phyloP scores from a whole-genome alignment of 352 stramenopile genomes.

The Globisporangium paroecandrum region DNA sequence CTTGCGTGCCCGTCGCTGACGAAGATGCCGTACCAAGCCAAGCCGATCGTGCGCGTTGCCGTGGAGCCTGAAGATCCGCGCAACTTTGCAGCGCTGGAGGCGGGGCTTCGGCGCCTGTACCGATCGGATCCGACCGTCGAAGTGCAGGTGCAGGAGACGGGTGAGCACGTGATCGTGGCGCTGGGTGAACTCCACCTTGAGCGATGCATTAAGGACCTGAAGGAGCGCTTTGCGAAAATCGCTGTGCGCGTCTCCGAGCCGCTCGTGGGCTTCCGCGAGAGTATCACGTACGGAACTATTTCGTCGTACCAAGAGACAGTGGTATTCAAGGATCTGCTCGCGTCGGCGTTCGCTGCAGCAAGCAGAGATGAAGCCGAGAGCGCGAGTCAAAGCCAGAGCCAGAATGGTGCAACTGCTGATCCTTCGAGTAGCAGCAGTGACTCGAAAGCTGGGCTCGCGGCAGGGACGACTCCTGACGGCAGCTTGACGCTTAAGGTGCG shows the following conservation, averaged over 20 bases:
- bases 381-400: background rate
- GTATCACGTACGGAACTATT: slow-evolving; percentile 56
- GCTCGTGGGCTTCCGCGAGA: slow-evolving; percentile 90
- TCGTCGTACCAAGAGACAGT: slow-evolving; percentile 64
- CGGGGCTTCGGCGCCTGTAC: slow-evolving; percentile 88
- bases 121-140: slow-evolving; percentile 92
- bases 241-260: slow-evolving; percentile 81
- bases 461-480: slow-evolving; percentile 63
- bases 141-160: slow-evolving; percentile 86
- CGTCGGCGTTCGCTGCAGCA: slow-evolving; percentile 11
- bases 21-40: slow-evolving; percentile 88
- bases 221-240: slow-evolving; percentile 85
- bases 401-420: slow-evolving; percentile 14
- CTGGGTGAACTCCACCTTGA: slow-evolving; percentile 91
- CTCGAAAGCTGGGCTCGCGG: slow-evolving; percentile 33
- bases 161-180: slow-evolving; percentile 89
- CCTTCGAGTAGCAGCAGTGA: slow-evolving; percentile 4
- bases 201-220: slow-evolving; percentile 89
- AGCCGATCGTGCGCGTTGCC: slow-evolving; percentile 90
- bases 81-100: slow-evolving; percentile 82
- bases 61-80: slow-evolving; percentile 86
- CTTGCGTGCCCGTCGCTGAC: slow-evolving; percentile 80
- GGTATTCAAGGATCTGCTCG: slow-evolving; percentile 68
- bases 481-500: slow-evolving; percentile 74
- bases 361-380: slow-evolving; percentile 15